Conservation (phyloP, 192 early-diverging fungal genomes). For the Linnemannia elongata region DNA sequence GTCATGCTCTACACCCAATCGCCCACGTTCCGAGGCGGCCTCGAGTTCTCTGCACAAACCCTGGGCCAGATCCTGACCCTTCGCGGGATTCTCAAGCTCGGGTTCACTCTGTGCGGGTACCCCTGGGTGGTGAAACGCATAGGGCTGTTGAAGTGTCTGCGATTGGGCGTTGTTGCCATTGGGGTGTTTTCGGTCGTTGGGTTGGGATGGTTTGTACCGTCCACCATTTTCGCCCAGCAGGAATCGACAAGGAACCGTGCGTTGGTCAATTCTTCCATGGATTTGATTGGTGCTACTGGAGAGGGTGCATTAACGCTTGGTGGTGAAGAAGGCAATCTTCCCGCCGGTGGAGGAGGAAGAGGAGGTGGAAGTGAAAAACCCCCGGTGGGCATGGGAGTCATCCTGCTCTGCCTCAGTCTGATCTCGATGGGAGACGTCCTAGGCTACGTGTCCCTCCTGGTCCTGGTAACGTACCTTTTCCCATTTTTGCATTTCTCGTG, state of each 20-base stretch:
- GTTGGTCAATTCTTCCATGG: not conserved
- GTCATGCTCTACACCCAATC: conserved; percentile 47
- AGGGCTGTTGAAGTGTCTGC: conserved; percentile 20
- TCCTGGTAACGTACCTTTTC: conserved; percentile 21
- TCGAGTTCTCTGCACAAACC: conserved; percentile 31
- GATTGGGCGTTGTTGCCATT: conserved; percentile 25
- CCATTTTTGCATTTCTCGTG: not conserved
- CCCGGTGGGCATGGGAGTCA: conserved; percentile 19
- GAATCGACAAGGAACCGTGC: not conserved
- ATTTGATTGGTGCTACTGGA: not conserved
- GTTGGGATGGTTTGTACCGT: conserved; percentile 27
- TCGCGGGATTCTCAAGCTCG: conserved; percentile 35
- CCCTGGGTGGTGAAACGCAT: conserved; percentile 24
- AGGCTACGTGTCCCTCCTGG: conserved; percentile 35
- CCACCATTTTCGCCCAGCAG: conserved; percentile 1
- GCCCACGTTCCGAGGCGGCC: conserved; percentile 20
- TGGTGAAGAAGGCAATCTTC: not conserved
- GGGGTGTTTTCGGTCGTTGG: conserved; percentile 29
- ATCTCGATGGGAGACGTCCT: conserved; percentile 49
- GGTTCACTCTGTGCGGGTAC: conserved; percentile 27
- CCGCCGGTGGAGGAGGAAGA: not conserved
- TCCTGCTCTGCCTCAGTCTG: conserved; percentile 29
- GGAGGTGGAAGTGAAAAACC: not conserved
- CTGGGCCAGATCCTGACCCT: conserved; percentile 30
- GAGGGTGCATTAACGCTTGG: not conserved